Percentiles rank a stretch among this genome's conserved stretches.
phyloP scores from a whole-genome alignment of 2,329 filamentous ascomycete genomes.

The Scedosporium minutisporum region DNA sequence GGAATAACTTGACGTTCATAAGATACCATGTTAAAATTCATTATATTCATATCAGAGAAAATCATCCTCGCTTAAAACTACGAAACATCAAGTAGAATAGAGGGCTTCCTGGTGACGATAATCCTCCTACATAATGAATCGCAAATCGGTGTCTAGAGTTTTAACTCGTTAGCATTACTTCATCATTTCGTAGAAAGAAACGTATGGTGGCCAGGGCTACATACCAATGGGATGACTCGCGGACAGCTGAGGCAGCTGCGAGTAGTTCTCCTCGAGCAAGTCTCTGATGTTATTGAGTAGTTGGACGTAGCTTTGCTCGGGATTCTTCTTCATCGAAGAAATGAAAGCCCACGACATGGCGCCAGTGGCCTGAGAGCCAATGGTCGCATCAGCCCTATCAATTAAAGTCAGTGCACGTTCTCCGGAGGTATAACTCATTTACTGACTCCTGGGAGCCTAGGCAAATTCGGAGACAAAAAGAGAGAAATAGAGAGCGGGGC shows the following conservation, averaged over 20 bases:
- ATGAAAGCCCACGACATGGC: conserved; percentile 99
- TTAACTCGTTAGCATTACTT: conserved; percentile 24
- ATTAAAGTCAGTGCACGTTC: conserved; percentile 13
- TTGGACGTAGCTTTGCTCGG: conserved; percentile 95
- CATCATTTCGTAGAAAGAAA: not conserved
- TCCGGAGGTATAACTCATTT: not conserved
- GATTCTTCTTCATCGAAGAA: conserved; percentile 84
- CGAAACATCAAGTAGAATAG: too few relatives aligned
- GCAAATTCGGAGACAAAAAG: not conserved
- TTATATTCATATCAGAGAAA: too few relatives aligned
- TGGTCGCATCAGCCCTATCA: conserved; percentile 68
- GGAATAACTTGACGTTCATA: too few relatives aligned
- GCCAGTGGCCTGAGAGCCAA: conserved; percentile 76
- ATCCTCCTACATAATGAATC: conserved; percentile 50
- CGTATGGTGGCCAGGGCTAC: conserved; percentile 18
- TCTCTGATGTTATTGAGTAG: conserved; percentile 93
- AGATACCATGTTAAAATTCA: too few relatives aligned
- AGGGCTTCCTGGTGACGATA: too few relatives aligned
- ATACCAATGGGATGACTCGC: conserved; percentile 93
- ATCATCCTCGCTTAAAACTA: too few relatives aligned
- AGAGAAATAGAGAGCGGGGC: not conserved
- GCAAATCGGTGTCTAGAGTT: conserved; percentile 46
- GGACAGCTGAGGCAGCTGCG: conserved; percentile 91
- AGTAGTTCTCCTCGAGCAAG: conserved; percentile 77
- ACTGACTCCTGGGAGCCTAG: not conserved